phyloP scores from a whole-genome alignment of 2,329 filamentous ascomycete species.

The Scopulariopsis brevicaulis region DNA sequence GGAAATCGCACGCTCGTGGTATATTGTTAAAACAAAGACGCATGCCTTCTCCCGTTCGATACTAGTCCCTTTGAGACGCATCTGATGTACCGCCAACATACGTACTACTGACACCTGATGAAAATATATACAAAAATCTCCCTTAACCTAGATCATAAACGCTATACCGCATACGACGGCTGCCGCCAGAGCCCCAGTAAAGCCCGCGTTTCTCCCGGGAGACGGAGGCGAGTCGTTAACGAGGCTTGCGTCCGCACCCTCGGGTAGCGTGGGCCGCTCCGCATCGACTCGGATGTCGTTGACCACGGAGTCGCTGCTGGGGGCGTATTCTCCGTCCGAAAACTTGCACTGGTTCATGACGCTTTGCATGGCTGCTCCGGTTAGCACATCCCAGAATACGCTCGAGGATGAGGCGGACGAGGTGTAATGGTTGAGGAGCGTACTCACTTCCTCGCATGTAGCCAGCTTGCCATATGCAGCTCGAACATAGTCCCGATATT shows the following conservation, averaged over 20 bases:
- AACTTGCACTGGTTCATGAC: slow-evolving; percentile 25
- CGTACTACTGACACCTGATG: no score
- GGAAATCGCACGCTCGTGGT: no score
- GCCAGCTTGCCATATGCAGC: slow-evolving; percentile 21
- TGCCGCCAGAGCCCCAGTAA: not conserved
- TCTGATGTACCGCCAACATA: no score
- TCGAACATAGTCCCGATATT: slow-evolving; percentile 24
- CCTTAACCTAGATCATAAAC: not conserved
- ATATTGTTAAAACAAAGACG: no score
- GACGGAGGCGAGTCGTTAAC: slow-evolving; percentile 4
- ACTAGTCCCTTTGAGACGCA: no score
- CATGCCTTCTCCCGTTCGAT: no score
- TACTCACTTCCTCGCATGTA: slow-evolving; percentile 2
- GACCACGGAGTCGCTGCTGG: slow-evolving; percentile 17
- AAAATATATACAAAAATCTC: not conserved
- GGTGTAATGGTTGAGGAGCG: not conserved
- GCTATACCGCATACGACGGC: slow-evolving; percentile 1
- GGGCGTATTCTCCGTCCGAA: slow-evolving; percentile 14
- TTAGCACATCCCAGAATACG: not conserved
- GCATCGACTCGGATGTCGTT: slow-evolving; percentile 22
- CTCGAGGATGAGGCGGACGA: not conserved
- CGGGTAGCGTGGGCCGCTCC: slow-evolving; percentile 12
- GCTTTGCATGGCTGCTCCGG: slow-evolving; percentile 18
- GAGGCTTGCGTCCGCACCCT: slow-evolving; percentile 6
- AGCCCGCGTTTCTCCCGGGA: not conserved